Percentiles rank a stretch among this genome's conserved stretches.
phyloP scores from a whole-genome alignment of 306 rosid species.

The Alnus rubra region DNA sequence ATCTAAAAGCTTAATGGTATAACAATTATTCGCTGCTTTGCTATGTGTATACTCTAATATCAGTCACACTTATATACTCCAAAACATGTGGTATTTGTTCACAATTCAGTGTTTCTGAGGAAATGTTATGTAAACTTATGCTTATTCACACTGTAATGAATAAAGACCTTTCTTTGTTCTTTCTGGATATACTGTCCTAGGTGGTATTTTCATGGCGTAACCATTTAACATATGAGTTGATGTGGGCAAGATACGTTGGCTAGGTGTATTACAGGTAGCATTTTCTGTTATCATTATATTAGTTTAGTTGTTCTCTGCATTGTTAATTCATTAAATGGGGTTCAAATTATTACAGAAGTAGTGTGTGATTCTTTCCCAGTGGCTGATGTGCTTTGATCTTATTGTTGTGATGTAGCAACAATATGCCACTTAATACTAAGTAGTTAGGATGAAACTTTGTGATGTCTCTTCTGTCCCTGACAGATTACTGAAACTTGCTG shows the following conservation, averaged over 20 bases:
- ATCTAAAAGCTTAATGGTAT: too few relatives aligned
- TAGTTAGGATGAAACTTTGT: background rate
- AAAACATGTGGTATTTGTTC: background rate
- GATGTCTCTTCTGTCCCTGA: background rate
- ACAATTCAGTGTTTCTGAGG: background rate
- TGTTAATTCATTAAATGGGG: background rate
- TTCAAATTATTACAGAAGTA: background rate
- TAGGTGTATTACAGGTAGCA: conserved; percentile 74
- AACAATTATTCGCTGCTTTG: too few relatives aligned
- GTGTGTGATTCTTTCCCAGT: background rate
- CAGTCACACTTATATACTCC: too few relatives aligned
- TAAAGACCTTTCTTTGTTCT: conserved; percentile 18
- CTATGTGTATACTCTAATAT: too few relatives aligned
- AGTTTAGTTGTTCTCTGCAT: background rate
- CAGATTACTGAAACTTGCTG: background rate
- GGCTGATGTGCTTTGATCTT: background rate
- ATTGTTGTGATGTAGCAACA: background rate
- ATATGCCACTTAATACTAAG: background rate
- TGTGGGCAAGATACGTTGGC: conserved; percentile 64
- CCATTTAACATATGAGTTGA: conserved; percentile 70
- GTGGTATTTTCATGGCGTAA: conserved; percentile 71
- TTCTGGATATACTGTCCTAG: conserved; percentile 44
- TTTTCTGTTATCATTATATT: background rate
- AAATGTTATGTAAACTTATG: background rate
- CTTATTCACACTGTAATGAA: conserved; percentile 6